A percentile compares a stretch with the other conserved stretches of the same genome.
These are phyloP conservation scores for Tetrastigma voinierianum DNA, from an alignment of 164 flowering plant species.

Conservation along the genomic window DNA sequence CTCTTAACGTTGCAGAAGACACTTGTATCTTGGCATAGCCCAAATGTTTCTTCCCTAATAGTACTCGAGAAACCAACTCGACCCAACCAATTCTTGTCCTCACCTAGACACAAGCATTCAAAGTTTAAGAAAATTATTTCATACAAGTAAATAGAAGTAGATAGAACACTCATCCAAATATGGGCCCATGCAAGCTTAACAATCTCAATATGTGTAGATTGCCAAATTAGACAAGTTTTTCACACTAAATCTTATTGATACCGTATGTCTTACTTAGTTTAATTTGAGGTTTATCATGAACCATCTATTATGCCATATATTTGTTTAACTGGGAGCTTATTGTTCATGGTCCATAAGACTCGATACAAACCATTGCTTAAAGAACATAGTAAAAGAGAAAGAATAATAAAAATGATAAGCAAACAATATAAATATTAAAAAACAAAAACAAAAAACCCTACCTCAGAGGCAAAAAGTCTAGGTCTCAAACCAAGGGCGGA, in stretches of 20 bases:
- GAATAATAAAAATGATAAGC: neutral
- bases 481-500: constrained; percentile 99
- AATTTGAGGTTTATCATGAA: neutral
- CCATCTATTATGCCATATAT: neutral
- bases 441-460: constrained; percentile 18
- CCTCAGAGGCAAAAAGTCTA: constrained; percentile 82
- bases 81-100: too few relatives aligned
- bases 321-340: neutral
- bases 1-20: too few relatives aligned
- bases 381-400: neutral
- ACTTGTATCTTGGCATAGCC: too few relatives aligned
- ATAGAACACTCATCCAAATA: neutral
- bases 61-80: too few relatives aligned
- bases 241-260: neutral
- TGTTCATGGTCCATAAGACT: neutral
- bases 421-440: too few relatives aligned
- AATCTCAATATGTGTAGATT: neutral
- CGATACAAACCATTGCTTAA: too few relatives aligned
- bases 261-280: neutral
- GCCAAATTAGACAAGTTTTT: neutral
- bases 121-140: too few relatives aligned
- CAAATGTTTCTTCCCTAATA: too few relatives aligned
- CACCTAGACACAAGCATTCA: too few relatives aligned
- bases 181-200: neutral
- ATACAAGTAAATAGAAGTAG: neutral